Base-by-base conservation (phyloP, 2,329 filamentous ascomycete species). In the Penicillium expansum region DNA sequence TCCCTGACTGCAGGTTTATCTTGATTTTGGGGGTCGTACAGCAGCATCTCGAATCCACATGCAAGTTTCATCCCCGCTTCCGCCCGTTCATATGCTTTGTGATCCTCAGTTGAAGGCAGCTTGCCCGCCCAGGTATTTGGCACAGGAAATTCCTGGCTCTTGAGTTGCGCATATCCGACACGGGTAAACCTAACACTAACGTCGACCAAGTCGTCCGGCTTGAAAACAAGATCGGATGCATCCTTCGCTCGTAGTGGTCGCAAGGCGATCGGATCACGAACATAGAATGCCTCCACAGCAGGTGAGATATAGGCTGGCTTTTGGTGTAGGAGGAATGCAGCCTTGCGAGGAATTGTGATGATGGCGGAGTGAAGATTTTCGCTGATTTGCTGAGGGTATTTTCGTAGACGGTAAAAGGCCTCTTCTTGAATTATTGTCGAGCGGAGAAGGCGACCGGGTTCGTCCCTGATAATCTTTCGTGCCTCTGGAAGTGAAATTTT, bases 271-370 rank as follows among this genome's bases (percentile, higher is more conserved):
- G 91, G 88, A 67, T 97, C 92, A 59, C 94, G 86, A 14, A 96
- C 82, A 72, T 97, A 97, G 74, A 99, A 97, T 0, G 89, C 86
- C 73, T 99, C 95, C 3, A 93, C 84, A 1, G 91, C 92, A 0
- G 92, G 86, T 2, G 92, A 88, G 56, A 97, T 86, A 58, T 89
- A 86, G 16, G 86, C 83, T 0, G 92, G 90, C 22, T 87, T 85
- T 42, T 83, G 77, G 65, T 93, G 89, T 2, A 99, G 77, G 37
- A 97, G 80, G 63, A 87, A 87, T 7, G 92, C 93, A 29, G 96
- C 76, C 63, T 88, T 92, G 57, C 94, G 85, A 0, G 94, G 94
- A 32, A 99, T 81, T 0, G 84, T 88, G 27, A 91, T 77, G 4
- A 86, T 74, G 0, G 90, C 83, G 67, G 88, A 82, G 72, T 99